Evolutionary conservation across 768 basidiomycete genomes (phyloP).

Genomic region (Lentinula detonsa): DNA sequence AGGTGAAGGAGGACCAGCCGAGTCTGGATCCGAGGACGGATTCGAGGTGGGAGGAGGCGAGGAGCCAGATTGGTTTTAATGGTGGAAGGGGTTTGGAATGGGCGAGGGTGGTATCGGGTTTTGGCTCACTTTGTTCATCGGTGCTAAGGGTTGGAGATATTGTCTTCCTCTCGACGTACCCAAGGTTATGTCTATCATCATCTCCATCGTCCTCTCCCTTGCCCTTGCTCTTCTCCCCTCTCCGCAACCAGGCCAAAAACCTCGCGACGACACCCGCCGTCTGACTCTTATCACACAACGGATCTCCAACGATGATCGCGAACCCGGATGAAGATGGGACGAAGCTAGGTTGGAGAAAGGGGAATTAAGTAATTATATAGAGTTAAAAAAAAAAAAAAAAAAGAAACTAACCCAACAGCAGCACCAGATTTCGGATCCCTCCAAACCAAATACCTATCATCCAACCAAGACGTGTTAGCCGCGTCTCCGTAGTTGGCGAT

Average conservation of each 20-base stretch:
- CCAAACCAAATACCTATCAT: conserved; percentile 4
- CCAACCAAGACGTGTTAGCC: conserved; percentile 2
- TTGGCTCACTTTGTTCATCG: no score
- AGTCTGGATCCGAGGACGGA: background rate
- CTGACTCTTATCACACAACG: conserved; percentile 1
- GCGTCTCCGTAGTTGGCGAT: conserved; percentile 7
- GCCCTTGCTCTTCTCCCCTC: background rate
- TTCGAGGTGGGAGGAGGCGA: background rate
- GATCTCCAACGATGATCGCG: conserved; percentile 1
- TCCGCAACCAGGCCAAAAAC: background rate
- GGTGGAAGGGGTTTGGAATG: background rate
- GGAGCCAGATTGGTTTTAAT: conserved; percentile 1
- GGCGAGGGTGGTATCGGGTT: no score
- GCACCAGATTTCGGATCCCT: background rate
- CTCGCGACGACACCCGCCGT: background rate
- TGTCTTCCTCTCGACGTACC: background rate
- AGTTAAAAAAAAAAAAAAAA: no score
- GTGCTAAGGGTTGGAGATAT: no score
- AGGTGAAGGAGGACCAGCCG: background rate
- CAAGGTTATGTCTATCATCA: background rate
- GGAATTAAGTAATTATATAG: no score
- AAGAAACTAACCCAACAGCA: background rate
- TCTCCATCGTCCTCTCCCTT: background rate
- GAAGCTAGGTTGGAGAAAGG: background rate
- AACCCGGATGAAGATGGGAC: background rate